Evolutionary conservation across 1,284 basidiomycete genomes (phyloP).

Genomic region (Trametes versicolor): DNA sequence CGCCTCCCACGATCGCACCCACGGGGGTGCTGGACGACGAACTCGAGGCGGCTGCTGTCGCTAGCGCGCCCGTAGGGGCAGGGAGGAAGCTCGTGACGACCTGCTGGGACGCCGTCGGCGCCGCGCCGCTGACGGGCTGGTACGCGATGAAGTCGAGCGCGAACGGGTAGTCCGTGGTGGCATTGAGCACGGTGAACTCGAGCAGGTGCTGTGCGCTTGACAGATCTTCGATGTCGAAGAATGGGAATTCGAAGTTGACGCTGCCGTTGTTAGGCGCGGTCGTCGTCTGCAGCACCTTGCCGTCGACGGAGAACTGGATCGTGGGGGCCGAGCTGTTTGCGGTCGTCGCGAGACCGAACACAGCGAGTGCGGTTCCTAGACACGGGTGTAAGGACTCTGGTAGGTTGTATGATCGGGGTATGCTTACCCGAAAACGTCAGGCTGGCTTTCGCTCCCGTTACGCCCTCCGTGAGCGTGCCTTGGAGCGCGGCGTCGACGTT

Average conservation of each 20-base stretch:
- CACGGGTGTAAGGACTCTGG: too few species aligned
- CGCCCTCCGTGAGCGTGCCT: slow-evolving; percentile 17
- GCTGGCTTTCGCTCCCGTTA: slow-evolving; percentile 19
- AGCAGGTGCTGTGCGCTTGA: slow-evolving; percentile 17
- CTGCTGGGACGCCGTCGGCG: slow-evolving; percentile 21
- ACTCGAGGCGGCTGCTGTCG: not conserved
- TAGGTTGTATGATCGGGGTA: not conserved
- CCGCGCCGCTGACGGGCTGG: slow-evolving; percentile 10
- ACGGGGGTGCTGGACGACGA: slow-evolving; percentile 16
- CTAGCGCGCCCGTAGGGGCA: not conserved
- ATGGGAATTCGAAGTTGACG: slow-evolving; percentile 10
- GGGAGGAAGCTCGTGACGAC: slow-evolving; percentile 18
- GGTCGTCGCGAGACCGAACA: slow-evolving; percentile 18
- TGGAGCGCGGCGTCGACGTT: slow-evolving; percentile 1
- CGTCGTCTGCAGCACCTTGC: slow-evolving; percentile 4
- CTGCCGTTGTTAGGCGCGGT: slow-evolving; percentile 28
- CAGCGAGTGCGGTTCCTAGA: slow-evolving; percentile 22
- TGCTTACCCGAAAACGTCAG: slow-evolving; percentile 19
- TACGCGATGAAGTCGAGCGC: slow-evolving; percentile 27
- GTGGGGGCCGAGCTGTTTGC: slow-evolving; percentile 8
- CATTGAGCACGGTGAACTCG: slow-evolving; percentile 22
- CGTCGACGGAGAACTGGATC: slow-evolving; percentile 25
- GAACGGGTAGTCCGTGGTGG: slow-evolving; percentile 24
- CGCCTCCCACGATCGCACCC: slow-evolving; percentile 33
- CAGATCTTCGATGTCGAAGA: slow-evolving; percentile 6